Evolutionary conservation across 2,329 filamentous ascomycete species (phyloP), one percentile per base, ranked within the genome.

Genomic region (Ciborinia camelliae): DNA sequence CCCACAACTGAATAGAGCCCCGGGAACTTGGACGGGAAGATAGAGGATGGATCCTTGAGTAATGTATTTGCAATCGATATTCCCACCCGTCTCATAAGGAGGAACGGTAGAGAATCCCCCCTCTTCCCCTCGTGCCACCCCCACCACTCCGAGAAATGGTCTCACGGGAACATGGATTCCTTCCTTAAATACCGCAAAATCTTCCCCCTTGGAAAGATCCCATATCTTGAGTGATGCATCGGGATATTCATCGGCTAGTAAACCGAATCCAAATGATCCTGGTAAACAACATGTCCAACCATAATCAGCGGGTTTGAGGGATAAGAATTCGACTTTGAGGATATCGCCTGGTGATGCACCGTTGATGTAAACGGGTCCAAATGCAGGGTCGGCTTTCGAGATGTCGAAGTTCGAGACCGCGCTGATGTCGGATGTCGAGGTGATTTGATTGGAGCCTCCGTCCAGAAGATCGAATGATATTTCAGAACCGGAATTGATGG

Each of bases 231-330:
- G 73, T 15, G 71, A 69, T 14, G 78, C 73, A 3, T 79, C 74
- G 0, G 76, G 72, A 63, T 80, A 83, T 54, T 83, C 81, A 55
- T 82, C 80, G 3, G 76, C 73, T 18, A 84, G 71, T 9, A 84
- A 76, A 4, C 82, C 82, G 67, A 84, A 83, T 23, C 76, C 65
- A 0, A 79, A 79, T 63, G 81, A 81, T 35, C 76, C 43, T 0
- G 79, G 79, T 58, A 84, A 76, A 37, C 84, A 77, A n/a, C 78
- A 80, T 0, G 81, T 83, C 81, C 81, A 84, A 37, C 82, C 82
- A 76, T 79, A 84, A 62, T 76, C 74, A 3, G 76, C 78, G 6
- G 80, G 76, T 63, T 76, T 68, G 5, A 84, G 74, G 30, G 77
- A 75, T 20, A 83, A 76, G 59, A 84, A 75, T 50, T 84, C 81